These are phyloP conservation scores for Anisodus acutangulus DNA, from an alignment of 257 asterid species.

Conservation along the genomic window DNA sequence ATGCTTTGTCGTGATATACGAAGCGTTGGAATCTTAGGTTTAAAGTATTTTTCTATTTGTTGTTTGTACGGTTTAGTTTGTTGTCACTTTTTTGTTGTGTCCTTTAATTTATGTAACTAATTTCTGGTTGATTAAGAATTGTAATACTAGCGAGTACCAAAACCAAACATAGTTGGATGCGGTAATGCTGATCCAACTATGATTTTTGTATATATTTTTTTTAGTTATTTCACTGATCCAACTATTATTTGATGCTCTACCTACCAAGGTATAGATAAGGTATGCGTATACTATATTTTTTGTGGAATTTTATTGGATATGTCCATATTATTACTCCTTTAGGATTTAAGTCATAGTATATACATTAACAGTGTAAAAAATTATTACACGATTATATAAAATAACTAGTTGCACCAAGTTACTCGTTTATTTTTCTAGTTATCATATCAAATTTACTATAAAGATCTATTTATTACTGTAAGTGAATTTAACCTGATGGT, in stretches of 20 bases:
- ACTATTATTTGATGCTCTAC: not conserved
- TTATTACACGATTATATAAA: no score
- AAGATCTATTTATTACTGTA: no score
- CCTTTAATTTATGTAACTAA: constrained; percentile 28
- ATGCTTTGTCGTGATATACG: constrained; percentile 62
- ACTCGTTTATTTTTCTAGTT: no score
- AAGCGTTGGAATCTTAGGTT: constrained; percentile 44
- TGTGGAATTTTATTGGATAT: no score
- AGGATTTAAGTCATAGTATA: no score
- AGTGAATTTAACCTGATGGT: no score
- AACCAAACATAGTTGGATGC: not conserved
- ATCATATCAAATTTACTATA: no score
- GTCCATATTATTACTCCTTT: no score
- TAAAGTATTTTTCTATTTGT: not conserved
- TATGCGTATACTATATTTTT: no score
- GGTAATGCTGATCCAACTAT: constrained; percentile 18
- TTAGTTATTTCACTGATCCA: not conserved
- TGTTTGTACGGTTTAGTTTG: constrained; percentile 30
- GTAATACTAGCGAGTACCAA: not conserved
- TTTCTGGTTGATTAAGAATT: constrained; percentile 20
- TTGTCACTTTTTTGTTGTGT: not conserved
- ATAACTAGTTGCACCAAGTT: no score
- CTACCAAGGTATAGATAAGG: not conserved
- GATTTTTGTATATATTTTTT: constrained; percentile 3
- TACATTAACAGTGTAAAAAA: no score